Evolutionary conservation across 2,329 filamentous ascomycete genomes (phyloP), one percentile per base, ranked within the genome.

Genomic region (Falciphora oryzae): DNA sequence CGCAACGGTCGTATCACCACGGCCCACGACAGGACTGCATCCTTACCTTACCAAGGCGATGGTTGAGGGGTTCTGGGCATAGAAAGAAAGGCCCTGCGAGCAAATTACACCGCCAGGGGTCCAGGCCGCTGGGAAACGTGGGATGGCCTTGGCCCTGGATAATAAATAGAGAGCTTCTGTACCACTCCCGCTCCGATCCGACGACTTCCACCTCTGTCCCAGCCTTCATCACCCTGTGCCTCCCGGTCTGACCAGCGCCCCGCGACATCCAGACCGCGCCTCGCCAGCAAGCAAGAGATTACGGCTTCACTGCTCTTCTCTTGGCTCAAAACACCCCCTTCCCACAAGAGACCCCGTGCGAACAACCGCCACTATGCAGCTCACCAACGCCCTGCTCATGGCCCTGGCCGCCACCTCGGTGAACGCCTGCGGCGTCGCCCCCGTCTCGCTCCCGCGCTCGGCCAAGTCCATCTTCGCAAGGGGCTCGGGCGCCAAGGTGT

Each of bases 401-500:
- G 61, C 61, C 18, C 44, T 63, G 61, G 61, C 50, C 44, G 61
- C 53, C 50, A 27, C 61, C 28, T 56, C 61, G 61, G 61, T 63
- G 27, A 57, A 25, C 53, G 61, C 44, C 61, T 63, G 61, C 31
- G 61, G 61, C 56, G 61, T 63, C 6, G 38, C 61, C 13, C 61
- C 61, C 44, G 53, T 53, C 16, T 63, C 61, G 14, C 61, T 63
- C 4, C 61, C 61, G 44, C 61, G 61, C 29, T 31, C 61, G 16
- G 61, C 29, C 28, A 63, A 50, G 50, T 50, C 60, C 27, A 63
- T 63, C 28, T 63, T 63, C 50, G 57, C n/a, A 4, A 63, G 61
- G 61, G 35, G 60, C 14, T 66, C 72, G 29, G 67, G 72, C 25
- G 69, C 71, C 57, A 84, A 89, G 71, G 81, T 82, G 70, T 95